These are phyloP conservation scores for Flaveria bidentis DNA, from an alignment of 129 eudicot species.

Conservation along the genomic window DNA sequence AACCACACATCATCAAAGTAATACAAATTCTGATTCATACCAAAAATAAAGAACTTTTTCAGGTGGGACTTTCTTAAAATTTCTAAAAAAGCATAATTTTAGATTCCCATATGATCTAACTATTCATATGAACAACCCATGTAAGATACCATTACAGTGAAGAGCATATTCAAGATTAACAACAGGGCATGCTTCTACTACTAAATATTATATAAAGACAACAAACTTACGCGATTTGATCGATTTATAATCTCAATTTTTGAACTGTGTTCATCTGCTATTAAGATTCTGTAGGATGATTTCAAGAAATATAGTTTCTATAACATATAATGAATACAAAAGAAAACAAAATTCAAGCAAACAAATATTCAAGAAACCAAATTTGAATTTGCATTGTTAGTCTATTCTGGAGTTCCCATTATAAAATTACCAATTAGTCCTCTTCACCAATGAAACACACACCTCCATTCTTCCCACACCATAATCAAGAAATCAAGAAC, in stretches of 20 bases:
- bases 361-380: neutral
- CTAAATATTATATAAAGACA: neutral
- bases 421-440: constrained; percentile 23
- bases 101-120: neutral
- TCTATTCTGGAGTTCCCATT: neutral
- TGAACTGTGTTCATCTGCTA: neutral
- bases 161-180: constrained; percentile 11
- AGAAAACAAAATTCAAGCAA: neutral
- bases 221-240: neutral
- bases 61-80: neutral
- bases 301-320: constrained; percentile 1
- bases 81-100: neutral
- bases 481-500: constrained; percentile 2
- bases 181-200: constrained; percentile 20
- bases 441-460: constrained; percentile 14
- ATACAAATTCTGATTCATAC: neutral
- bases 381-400: constrained; percentile 28
- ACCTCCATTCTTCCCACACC: neutral
- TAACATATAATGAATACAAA: neutral
- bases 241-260: neutral
- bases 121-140: constrained; percentile 10
- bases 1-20: constrained; percentile 13
- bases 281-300: neutral
- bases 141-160: constrained; percentile 5
- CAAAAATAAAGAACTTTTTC: neutral